Base-by-base conservation (phyloP, 257 asterid species). In the Apocynum venetum region DNA sequence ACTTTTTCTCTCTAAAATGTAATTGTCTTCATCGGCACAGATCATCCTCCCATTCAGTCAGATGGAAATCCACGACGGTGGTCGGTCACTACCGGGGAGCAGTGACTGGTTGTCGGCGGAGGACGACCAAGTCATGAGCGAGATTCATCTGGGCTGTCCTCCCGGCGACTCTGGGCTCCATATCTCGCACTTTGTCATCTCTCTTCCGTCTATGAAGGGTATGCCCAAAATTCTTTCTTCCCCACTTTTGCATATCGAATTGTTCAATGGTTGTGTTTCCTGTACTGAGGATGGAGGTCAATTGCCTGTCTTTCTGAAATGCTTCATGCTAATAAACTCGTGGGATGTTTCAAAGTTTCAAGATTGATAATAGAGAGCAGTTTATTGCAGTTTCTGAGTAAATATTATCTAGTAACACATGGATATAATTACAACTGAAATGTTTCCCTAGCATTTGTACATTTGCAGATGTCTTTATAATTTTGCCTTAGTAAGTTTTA, bases 51-150 rank as follows among this genome's bases (percentile, higher is more conserved):
- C 75, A 4, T 71, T 4, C 14, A 25, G 35, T 64, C 73, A 69
- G 6, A 78, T 78, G 81, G 76, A 49, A 36, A 46, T 51, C 63
- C 44, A 10, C 8, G 72, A 59, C 72, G 12, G 17, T 19, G 43
- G 35, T 9, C 78, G 48, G 70, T 77, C 53, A 49, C 80, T 76
- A 57, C 46, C 74, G 41, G 73, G 77, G 69, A 82, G 76, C 71
- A 75, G 83, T 40, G 77, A 25, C 44, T 60, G 76, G 46, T 49
- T 31, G 31, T 20, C 56, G 66, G 78, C 25, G 71, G 87, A 49
- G 79, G 91, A 84, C 77, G 95, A 90, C 68, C 97, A 87, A 80
- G 98, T 95, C 80, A 95, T 95, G 98, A 95, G 99, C 69, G 99
- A 95, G 78, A 84, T 95, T 80, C 99, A 93, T 83, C 87, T 95